These are phyloP conservation scores for Solanum appendiculatum DNA, from an alignment of 257 asterid genomes.

Conservation along the genomic window DNA sequence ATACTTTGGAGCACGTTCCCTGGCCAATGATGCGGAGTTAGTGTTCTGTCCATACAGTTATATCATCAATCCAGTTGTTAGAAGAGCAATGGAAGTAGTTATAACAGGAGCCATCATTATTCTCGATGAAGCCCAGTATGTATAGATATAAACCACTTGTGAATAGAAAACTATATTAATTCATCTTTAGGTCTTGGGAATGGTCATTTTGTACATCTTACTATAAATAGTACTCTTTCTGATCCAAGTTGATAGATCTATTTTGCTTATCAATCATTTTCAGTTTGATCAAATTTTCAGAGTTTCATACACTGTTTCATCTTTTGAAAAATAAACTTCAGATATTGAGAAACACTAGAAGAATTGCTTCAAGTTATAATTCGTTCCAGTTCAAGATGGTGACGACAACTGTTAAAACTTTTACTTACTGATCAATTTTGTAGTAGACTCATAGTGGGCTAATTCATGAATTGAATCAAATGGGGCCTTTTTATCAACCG, in stretches of 20 bases:
- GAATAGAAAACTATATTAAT: neutral
- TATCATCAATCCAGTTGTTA: constrained; percentile 66
- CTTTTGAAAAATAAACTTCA: neutral
- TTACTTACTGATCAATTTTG: neutral
- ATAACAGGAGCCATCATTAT: constrained; percentile 63
- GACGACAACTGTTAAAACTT: neutral
- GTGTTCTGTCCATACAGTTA: constrained; percentile 96
- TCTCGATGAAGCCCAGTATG: constrained; percentile 98
- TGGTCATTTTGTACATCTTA: neutral
- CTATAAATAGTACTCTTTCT: neutral
- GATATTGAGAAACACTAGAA: neutral
- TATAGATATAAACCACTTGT: constrained; percentile 2
- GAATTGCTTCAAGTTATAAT: neutral
- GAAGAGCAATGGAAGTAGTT: constrained; percentile 87
- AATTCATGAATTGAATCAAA: neutral
- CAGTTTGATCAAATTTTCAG: neutral
- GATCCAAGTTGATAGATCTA: neutral
- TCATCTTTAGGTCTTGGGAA: neutral
- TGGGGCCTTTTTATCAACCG: neutral
- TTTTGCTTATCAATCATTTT: neutral
- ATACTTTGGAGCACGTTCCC: constrained; percentile 71
- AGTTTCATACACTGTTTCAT: neutral
- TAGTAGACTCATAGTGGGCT: neutral
- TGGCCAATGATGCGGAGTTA: constrained; percentile 82
- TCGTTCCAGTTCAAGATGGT: neutral